A percentile compares a stretch with the other conserved stretches of the same genome.
Conservation (phyloP, 2,329 filamentous ascomycete genomes). For the Hypoxylon sp. region DNA sequence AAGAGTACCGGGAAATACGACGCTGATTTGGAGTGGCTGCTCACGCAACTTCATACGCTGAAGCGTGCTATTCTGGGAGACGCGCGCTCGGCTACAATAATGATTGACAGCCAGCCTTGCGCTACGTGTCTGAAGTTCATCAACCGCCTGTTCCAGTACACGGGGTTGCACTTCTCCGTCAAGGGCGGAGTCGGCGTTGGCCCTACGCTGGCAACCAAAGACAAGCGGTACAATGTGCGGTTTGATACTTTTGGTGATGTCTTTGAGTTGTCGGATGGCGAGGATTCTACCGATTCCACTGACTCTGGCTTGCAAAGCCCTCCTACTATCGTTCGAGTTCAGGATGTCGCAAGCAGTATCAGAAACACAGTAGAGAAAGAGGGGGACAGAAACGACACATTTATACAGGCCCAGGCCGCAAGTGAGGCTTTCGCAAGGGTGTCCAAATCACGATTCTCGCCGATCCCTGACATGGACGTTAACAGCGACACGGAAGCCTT, state of each 20-base stretch:
- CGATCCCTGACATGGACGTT: not conserved
- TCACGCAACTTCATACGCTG: slow-evolving; percentile 35
- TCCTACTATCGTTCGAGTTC: not conserved
- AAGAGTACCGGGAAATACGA: not conserved
- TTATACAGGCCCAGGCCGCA: not conserved
- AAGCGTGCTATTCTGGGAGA: slow-evolving; percentile 21
- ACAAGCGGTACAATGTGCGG: slow-evolving; percentile 20
- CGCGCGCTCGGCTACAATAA: slow-evolving; percentile 36
- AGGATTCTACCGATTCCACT: slow-evolving; percentile 2
- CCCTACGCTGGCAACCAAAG: slow-evolving; percentile 39
- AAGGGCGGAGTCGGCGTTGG: slow-evolving; percentile 39
- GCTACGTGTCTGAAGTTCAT: slow-evolving; percentile 44
- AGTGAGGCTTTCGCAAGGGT: slow-evolving; percentile 13
- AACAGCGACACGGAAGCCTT: not conserved
- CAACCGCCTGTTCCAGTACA: slow-evolving; percentile 41
- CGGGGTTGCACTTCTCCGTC: slow-evolving; percentile 39
- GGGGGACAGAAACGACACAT: not conserved
- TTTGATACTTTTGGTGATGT: slow-evolving; percentile 39
- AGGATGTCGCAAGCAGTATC: not conserved
- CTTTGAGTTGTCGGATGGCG: slow-evolving; percentile 42
- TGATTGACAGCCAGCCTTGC: slow-evolving; percentile 48
- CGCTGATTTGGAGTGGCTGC: slow-evolving; percentile 19
- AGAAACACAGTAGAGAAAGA: not conserved
- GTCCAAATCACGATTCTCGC: not conserved
- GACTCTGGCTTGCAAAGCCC: slow-evolving; percentile 3